phyloP scores from a whole-genome alignment of 1,284 basidiomycete genomes.

The Tausonia pullulans region DNA sequence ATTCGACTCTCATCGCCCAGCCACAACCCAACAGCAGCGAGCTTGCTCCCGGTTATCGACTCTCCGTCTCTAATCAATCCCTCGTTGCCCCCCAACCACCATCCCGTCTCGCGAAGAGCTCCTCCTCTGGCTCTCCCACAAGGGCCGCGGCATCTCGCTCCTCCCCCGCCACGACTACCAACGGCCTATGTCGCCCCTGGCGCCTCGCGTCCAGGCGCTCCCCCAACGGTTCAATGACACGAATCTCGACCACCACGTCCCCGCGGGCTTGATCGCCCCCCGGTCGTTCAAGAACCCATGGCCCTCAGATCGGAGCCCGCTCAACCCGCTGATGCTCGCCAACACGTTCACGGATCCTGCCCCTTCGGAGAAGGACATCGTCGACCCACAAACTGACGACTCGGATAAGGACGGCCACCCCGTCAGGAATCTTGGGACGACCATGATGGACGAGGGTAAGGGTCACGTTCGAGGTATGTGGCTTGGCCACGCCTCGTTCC shows the following conservation, averaged over 20 bases:
- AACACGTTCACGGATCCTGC: not conserved
- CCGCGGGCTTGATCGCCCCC: not conserved
- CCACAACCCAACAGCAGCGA: no score
- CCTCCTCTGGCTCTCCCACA: no score
- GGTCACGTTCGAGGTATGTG: conserved; percentile 5
- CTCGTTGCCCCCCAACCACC: no score
- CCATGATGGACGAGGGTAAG: not conserved
- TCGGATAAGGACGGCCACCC: not conserved
- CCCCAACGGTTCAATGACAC: no score
- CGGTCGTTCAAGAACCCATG: conserved; percentile 11
- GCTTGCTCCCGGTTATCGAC: no score
- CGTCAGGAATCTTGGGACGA: not conserved
- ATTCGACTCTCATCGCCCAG: no score
- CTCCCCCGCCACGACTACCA: no score
- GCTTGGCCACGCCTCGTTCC: conserved; percentile 11
- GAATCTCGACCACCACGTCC: not conserved
- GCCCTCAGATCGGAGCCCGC: conserved; percentile 6
- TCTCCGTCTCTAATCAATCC: no score
- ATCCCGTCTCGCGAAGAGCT: no score
- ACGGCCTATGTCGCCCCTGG: no score
- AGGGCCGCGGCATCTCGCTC: no score
- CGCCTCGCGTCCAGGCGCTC: no score
- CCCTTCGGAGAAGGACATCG: not conserved
- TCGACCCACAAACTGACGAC: not conserved
- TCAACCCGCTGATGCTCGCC: not conserved